Base-by-base conservation (phyloP, 169 alveolate species). In the Plasmodium inui region DNA sequence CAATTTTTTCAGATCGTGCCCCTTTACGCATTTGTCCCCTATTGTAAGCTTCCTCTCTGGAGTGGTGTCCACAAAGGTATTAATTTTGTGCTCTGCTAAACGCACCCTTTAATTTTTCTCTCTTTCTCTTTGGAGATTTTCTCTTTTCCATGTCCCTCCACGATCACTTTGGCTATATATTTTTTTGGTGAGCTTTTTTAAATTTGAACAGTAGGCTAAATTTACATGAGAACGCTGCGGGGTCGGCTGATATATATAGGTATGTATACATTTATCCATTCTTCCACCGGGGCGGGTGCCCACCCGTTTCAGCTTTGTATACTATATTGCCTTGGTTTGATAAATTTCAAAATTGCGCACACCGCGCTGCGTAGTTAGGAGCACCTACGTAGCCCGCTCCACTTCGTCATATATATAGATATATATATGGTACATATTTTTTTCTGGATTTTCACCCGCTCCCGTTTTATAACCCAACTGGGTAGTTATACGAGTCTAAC, bases 11-110 rank as follows among this genome's bases (percentile, higher is more conserved):
- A 67, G 10, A 67, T 67, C 39, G 30, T 28, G 6, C 37, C 41
- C 37, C 37, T 67, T 67, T 67, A n/a, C 39, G 12, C 32, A 67
- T 67, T 67, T 67, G 14, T 9, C 37, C 17, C 76, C 39, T 67
- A 41, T 67, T 67, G 37, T 67, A n/a, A 26, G 22, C 37, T 26
- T 67, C n/a, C 37, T 12, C 76, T 26, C 14, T 37, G 41, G 76
- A 67, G 39, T 67, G 76, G 57, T 26, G 50, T 37, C 14, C 12
- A 76, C 26, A 37, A 76, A 76, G 41, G 41, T 37, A 9, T 37
- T 46, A 80, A 80, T 17, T 80, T 80, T 80, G 57, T 46, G 61
- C 46, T 80, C n/a, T n/a, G 71, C 46, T 79, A 79, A 14, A 22
- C 34, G 70, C 72, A 80, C 67, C 73, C 26, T 80, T 41, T 55